Base-by-base conservation (phyloP, 108 stramenopile genomes). In the Skeletonema grethae region DNA sequence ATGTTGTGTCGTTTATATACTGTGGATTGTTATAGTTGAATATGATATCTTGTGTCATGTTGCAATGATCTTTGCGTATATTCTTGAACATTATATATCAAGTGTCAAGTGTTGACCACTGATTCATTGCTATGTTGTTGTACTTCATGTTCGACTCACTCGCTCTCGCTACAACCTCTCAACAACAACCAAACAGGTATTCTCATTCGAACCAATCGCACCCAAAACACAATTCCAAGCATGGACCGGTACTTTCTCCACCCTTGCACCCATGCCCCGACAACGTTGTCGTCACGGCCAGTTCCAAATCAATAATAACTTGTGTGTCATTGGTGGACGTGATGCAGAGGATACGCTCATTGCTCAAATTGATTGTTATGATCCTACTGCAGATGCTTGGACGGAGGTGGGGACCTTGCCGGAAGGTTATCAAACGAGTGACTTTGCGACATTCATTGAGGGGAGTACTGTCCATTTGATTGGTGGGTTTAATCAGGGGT, bases 401-500 rank as follows among this genome's bases (percentile, higher is more conserved):
- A 63, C 18, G 16, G 46, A 84, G 3, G 66, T 72, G 34, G 63
- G 71, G 9, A 71, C 32, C 7, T 61, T 88, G 20, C 80, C 86
- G 0, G 77, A 63, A 4, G 67, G 56, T 4, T 83, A 76, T 41
- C 16, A 48, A 2, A 66, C 85, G 0, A 80, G 79, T 9, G 91
- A 92, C 70, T 66, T 65, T 20, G 86, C 80, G 0, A 73, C 70
- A 25, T 57, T 31, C 65, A 0, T 22, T 29, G 3, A 35, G 45
- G 11, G 70, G 79, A 9, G 16, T 57, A 30, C 75, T 83, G 12
- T 88, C 81, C 65, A 46, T 90, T 28, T 28, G 25, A 81, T 82
- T 25, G 91, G 87, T 4, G 91, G 91, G 24, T 92, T 84, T 65
- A 63, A 87, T 67, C 66, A 34, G 2, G 56, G 57, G 16, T 92